Evolutionary conservation across 768 basidiomycete species (phyloP).

Genomic region (Suillus spraguei): DNA sequence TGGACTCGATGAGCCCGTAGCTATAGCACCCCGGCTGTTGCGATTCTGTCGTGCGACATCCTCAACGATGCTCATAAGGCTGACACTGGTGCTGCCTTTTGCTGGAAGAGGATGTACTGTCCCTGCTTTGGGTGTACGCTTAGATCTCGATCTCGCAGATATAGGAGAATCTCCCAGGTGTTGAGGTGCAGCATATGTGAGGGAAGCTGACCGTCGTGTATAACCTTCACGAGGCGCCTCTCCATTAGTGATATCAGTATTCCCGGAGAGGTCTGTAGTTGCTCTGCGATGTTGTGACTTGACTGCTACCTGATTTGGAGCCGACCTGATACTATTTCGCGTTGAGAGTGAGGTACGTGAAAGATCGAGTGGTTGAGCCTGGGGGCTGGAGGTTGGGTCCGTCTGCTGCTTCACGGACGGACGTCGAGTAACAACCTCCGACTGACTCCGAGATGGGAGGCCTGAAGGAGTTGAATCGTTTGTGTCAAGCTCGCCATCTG

Average conservation of each 20-base stretch:
- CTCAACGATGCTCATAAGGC: conserved; percentile 72
- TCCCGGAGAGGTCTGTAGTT: conserved; percentile 13
- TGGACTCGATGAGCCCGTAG: neutral
- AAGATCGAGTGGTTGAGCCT: neutral
- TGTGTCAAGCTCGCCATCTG: conserved; percentile 26
- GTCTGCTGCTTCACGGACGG: neutral
- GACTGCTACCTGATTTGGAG: neutral
- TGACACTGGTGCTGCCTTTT: conserved; percentile 32
- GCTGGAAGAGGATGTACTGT: conserved; percentile 6
- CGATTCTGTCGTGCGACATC: conserved; percentile 50
- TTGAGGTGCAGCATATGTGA: neutral
- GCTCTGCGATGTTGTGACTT: conserved; percentile 9
- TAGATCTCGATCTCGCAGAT: conserved; percentile 13
- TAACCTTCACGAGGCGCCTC: neutral
- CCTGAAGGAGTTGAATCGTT: neutral
- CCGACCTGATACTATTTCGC: conserved; percentile 5
- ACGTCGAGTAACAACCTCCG: neutral
- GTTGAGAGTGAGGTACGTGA: conserved; percentile 13
- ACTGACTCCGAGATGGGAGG: conserved; percentile 1
- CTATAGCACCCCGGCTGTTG: conserved; percentile 18
- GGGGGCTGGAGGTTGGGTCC: neutral
- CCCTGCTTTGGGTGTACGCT: conserved; percentile 10
- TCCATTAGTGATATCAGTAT: neutral
- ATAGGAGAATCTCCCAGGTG: neutral
- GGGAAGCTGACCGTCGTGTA: conserved; percentile 10